Evolutionary conservation across 129 eudicot genomes (phyloP), one percentile per base, ranked within the genome.

Genomic region (Lactuca saligna): DNA sequence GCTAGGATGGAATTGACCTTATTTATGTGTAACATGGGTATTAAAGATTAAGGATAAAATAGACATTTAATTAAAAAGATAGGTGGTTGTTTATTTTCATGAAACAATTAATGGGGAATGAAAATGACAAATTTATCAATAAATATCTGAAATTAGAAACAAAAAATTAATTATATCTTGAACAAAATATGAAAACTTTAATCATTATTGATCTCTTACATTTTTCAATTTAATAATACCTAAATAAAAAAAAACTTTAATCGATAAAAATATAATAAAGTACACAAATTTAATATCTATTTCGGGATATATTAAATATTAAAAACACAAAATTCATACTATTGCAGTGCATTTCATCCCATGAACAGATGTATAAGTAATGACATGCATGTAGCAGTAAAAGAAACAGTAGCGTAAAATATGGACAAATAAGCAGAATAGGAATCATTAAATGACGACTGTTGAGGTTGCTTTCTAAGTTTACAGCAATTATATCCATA

Each of bases 381-480:
- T 39, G 41, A 12, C 68, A 66, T 75, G 57, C 74, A 61, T 68
- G 17, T 20, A 65, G 61, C 15, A 61, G 74, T 60, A 60, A 49
- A 68, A 60, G 57, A 6, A 68, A 68, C 63, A 50, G 80, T 49
- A 51, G 38, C 37, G 20, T 65, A 29, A 57, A 66, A 75, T 44
- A 37, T 63, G 44, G 48, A 74, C 58, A 55, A 20, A 73, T 14
- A 48, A 70, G 42, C 16, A 31, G 56, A 9, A 71, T 53, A 37
- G 32, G 48, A 65, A 65, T 74, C 39, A 44, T 15, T 39, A 73
- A 73, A 73, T 54, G 65, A 7, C 13, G 71, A 73, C 57, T 54
- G 59, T 54, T 55, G 46, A 41, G 38, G 59, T 54, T 74, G 72
- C 72, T 42, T 74, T 65, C 39, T 64, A 55, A 42, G 17, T 64